Evolutionary conservation across 148 eudicot genomes (phyloP).

Genomic region (Persicaria maculosa): DNA sequence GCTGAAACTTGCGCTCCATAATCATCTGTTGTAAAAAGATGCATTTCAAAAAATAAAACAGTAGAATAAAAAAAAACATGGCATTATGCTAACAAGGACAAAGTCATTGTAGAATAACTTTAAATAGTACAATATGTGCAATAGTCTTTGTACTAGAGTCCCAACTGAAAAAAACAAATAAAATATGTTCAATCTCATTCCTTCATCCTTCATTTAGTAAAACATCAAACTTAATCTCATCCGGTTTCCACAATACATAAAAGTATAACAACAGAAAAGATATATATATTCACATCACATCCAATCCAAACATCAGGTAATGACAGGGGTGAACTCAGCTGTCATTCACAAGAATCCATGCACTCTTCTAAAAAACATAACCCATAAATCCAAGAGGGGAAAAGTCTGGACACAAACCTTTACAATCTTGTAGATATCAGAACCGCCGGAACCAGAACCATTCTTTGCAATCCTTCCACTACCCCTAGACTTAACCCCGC

Average conservation of each 20-base stretch:
- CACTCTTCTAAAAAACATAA: neutral
- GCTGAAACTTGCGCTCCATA: slow-evolving; percentile 98
- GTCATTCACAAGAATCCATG: neutral
- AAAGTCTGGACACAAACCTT: slow-evolving; percentile 39
- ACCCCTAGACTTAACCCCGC: slow-evolving; percentile 44
- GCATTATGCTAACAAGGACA: neutral
- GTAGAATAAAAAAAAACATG: neutral
- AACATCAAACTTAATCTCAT: neutral
- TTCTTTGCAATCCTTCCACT: slow-evolving; percentile 81
- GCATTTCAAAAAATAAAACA: neutral
- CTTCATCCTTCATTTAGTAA: neutral
- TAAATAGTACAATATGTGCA: too few relatives aligned
- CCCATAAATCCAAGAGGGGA: neutral
- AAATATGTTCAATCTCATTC: neutral
- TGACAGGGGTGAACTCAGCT: neutral
- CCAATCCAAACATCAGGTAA: neutral
- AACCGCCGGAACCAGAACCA: slow-evolving; percentile 70
- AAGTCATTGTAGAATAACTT: too few relatives aligned
- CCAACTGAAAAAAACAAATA: too few relatives aligned
- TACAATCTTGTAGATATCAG: slow-evolving; percentile 92
- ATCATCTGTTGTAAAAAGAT: slow-evolving; percentile 67
- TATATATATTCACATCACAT: neutral
- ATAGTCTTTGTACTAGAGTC: too few relatives aligned
- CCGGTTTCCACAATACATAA: neutral
- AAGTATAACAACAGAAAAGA: neutral